Base-by-base conservation (phyloP, 257 asterid genomes). In the Gardenia jasminoides region DNA sequence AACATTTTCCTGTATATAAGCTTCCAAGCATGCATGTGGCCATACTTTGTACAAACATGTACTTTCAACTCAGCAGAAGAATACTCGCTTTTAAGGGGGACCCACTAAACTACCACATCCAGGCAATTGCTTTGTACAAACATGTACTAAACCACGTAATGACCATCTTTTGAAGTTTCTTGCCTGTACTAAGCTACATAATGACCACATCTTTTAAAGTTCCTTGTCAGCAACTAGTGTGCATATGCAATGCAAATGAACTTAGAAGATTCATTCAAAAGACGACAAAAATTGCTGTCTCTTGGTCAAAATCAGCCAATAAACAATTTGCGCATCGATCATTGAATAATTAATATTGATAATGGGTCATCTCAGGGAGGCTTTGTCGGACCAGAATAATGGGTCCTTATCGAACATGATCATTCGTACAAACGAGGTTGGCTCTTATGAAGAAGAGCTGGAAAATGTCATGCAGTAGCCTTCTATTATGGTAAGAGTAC, bases 391-490 rank as follows among this genome's bases (percentile, higher is more conserved):
- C n/a, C 11, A 26, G 69, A 1, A 30, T 64, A 31, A 16, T 28
- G 16, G 16, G 48, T 44, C 39, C 33, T 61, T 71, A 12, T 44
- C 12, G 20, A 33, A 36, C 39, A 74, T 36, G 69, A 28, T 6
- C 24, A 31, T 68, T 24, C 24, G 39, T 43, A 33, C 5, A 33
- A 74, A 66, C 41, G 52, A 62, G 41, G 67, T 33, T 67, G 50
- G 50, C 28, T 52, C 66, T 47, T 19, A 77, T 22, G 67, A 33
- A 66, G 33, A 47, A 74, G 67, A 50, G 80, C 52, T 77, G 80
- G 67, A 67, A 39, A 24, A 22, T 67, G 67, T 26, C 67, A 48
- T 77, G 50, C 50, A 13, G 67, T 41, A 22, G 26, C 52, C 10
- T 13, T 30, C 22, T 20, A 33, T 10, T 11, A 41, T 20, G 0